A percentile compares a stretch with the other conserved stretches of the same genome.
Conservation (phyloP, 805 yeast species). For the Diddensiella caesifluorescens region DNA sequence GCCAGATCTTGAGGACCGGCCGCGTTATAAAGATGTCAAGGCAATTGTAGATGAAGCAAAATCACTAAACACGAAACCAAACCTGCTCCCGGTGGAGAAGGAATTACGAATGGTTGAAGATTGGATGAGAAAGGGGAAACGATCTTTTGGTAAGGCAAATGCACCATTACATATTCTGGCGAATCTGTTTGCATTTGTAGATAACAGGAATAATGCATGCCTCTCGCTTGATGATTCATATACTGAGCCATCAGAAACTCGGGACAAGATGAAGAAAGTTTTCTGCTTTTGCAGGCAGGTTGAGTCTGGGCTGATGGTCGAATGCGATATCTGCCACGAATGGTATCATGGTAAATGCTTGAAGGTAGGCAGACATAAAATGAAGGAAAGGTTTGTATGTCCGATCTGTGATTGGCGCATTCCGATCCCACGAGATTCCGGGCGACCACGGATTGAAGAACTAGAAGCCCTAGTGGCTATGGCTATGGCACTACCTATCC, state of each 20-base stretch:
- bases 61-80: conserved; percentile 19
- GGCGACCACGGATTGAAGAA: conserved; percentile 35
- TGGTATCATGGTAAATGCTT: conserved; percentile 95
- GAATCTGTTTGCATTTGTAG: conserved; percentile 26
- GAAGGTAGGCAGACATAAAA: conserved; percentile 23
- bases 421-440: conserved; percentile 31
- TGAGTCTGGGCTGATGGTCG: conserved; percentile 85
- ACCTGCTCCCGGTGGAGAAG: conserved; percentile 21
- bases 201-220: conserved; percentile 16
- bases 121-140: conserved; percentile 36
- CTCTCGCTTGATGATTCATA: conserved; percentile 16
- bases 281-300: conserved; percentile 44
- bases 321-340: conserved; percentile 82
- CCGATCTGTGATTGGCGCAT: conserved; percentile 46
- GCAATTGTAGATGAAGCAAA: conserved; percentile 25
- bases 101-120: conserved; percentile 31
- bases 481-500: conserved; percentile 29
- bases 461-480: conserved; percentile 28
- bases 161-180: conserved; percentile 32
- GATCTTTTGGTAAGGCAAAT: conserved; percentile 34
- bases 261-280: conserved; percentile 27
- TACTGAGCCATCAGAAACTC: conserved; percentile 18
- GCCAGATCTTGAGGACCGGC: conserved; percentile 31
- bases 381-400: conserved; percentile 44
- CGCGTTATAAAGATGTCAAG: conserved; percentile 29